Conservation (phyloP, 2,329 filamentous ascomycete genomes). For the Fusarium newnesense region DNA sequence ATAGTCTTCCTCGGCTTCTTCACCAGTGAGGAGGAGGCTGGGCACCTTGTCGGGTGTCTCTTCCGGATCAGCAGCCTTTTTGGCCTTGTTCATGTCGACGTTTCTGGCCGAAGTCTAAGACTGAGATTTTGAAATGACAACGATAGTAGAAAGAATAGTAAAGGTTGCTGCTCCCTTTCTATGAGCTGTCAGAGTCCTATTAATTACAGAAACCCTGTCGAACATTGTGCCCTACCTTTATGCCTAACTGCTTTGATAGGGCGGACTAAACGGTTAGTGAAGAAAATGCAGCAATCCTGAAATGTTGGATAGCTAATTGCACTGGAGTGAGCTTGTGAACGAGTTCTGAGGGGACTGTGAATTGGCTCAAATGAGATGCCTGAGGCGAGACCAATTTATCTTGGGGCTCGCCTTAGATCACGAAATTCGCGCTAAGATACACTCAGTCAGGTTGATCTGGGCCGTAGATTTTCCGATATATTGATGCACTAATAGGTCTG, state of each 20-base stretch:
- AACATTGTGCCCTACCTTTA: not conserved
- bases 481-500: no score
- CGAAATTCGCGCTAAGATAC: not conserved
- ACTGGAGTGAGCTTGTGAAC: no score
- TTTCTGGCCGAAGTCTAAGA: fast-evolving
- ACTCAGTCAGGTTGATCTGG: not conserved
- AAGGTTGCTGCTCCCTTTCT: not conserved
- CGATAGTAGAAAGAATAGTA: fast-evolving
- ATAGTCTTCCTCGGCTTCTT: not conserved
- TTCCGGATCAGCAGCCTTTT: not conserved
- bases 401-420: not conserved
- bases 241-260: not conserved
- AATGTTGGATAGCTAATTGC: no score
- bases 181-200: not conserved
- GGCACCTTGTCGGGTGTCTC: not conserved
- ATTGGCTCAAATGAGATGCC: no score
- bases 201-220: not conserved
- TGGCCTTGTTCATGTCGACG: not conserved
- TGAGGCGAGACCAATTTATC: not conserved
- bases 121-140: not conserved
- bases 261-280: not conserved
- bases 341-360: no score
- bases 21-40: fast-evolving
- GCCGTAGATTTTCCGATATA: no score
- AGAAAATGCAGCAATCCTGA: not conserved